Conservation (phyloP, 805 yeast genomes). For the Wickerhamiella lipophila region DNA sequence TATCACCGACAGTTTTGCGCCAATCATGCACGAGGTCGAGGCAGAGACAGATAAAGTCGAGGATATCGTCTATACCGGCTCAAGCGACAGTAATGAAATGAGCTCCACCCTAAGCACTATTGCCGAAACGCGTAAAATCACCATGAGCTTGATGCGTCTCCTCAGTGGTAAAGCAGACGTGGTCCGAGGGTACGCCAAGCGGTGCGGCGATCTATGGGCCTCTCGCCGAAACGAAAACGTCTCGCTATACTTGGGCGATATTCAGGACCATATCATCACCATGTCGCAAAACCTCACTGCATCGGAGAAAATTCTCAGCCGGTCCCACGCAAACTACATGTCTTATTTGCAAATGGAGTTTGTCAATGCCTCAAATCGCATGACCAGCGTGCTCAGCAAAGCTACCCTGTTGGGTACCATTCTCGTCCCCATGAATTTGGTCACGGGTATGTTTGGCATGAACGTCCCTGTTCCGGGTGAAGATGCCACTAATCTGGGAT, state of each 20-base stretch:
- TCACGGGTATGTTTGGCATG: constrained; percentile 89
- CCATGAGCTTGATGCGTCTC: constrained; percentile 80
- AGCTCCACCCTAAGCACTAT: constrained; percentile 40
- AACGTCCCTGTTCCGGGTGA: constrained; percentile 75
- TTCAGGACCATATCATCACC: constrained; percentile 88
- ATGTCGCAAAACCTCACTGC: constrained; percentile 80
- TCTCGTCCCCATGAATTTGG: constrained; percentile 74
- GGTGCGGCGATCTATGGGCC: constrained; percentile 43
- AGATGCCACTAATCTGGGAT: constrained; percentile 32
- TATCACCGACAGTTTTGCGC: constrained; percentile 49
- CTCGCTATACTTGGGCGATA: constrained; percentile 80
- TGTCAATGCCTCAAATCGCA: constrained; percentile 66
- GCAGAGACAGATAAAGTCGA: constrained; percentile 50
- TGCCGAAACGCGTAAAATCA: constrained; percentile 78
- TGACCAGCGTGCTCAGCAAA: constrained; percentile 71
- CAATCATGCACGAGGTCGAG: constrained; percentile 43
- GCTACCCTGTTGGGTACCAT: constrained; percentile 85
- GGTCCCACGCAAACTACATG: constrained; percentile 79
- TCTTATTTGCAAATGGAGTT: constrained; percentile 88
- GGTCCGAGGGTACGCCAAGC: constrained; percentile 81
- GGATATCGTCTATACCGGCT: constrained; percentile 67
- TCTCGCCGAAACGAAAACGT: constrained; percentile 38
- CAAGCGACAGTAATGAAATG: constrained; percentile 36
- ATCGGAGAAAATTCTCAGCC: constrained; percentile 78
- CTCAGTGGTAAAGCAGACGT: constrained; percentile 89